Base-by-base conservation (phyloP, 768 basidiomycete species). In the Amanita molliuscula region DNA sequence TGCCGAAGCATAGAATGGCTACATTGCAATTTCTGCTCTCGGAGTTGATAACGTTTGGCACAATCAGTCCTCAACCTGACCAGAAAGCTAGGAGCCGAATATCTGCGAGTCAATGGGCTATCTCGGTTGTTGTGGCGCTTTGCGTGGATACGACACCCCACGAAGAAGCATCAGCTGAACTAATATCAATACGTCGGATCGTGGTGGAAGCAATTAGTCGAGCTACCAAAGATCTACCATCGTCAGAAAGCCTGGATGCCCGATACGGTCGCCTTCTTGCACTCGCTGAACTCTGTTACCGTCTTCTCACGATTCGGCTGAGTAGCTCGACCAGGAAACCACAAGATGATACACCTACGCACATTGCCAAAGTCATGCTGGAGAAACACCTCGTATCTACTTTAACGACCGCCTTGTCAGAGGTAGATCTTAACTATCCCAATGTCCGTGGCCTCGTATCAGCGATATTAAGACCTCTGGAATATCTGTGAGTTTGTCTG, bases 351-450 rank as follows among this genome's bases (percentile, higher is more conserved):
- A 76, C 76, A n/a, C 84, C 85, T 3, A 84, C 93, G 6, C 94
- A 96, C 54, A 77, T 98, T 47, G 92, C 95, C 18, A 97, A 97
- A 69, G 78, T 94, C 54, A 99, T 99, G 96, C 68, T 99, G 45
- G 96, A 99, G 73, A 97, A 97, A 71, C 89, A 89, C 61, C 94
- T 90, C 55, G 96, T 97, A 13, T 77, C 86, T 3, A 82, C 84
- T 1, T 70, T 99, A 31, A 97, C 96, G 0, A 84, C 73, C 37
- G 85, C 92, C 9, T 73, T 97, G 15, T 82, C 88, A 4, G 96
- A 99, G 47, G 81, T 95, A 36, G 96, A 99, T 60, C 77, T 98
- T 34, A 96, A 96, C 61, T 97, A 91, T 66, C 96, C 96, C 1
- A 83, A 92, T 57, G 80, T 96, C 54, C 82, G 88, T 44, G 77